Percentiles rank a stretch among this genome's conserved stretches.
These are phyloP conservation scores for Butyriboletus loyo DNA, from an alignment of 768 basidiomycete species.

Conservation along the genomic window DNA sequence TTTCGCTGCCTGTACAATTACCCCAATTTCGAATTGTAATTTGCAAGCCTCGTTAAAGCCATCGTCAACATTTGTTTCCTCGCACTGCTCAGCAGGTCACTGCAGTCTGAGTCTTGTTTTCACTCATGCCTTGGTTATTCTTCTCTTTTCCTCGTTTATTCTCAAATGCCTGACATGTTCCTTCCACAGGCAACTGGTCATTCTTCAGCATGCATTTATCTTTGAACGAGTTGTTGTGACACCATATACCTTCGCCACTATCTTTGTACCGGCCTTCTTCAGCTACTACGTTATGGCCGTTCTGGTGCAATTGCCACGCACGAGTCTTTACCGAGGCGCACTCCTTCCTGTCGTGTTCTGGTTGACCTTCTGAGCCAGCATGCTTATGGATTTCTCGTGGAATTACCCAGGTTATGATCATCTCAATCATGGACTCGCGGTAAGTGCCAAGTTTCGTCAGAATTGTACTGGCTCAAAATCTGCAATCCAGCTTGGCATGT, in stretches of 20 bases:
- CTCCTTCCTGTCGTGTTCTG: slow-evolving; percentile 50
- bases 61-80: neutral
- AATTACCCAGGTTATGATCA: slow-evolving; percentile 7
- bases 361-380: slow-evolving; percentile 38
- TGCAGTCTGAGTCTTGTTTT: neutral
- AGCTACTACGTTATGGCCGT: slow-evolving; percentile 52
- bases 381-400: slow-evolving; percentile 25
- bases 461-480: neutral
- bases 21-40: too few species aligned
- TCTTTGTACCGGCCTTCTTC: slow-evolving; percentile 41
- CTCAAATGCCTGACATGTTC: neutral
- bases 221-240: slow-evolving; percentile 20
- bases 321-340: slow-evolving; percentile 41
- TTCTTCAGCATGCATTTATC: slow-evolving; percentile 13
- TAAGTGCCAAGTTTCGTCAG: slow-evolving; percentile 5
- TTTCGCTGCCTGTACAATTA: too few species aligned
- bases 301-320: slow-evolving; percentile 48
- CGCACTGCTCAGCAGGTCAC: neutral
- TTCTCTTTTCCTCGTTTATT: neutral
- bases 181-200: slow-evolving; percentile 3
- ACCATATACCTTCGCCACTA: slow-evolving; percentile 31
- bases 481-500: slow-evolving; percentile 21
- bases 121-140: slow-evolving; percentile 16
- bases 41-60: too few species aligned
- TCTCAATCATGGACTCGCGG: slow-evolving; percentile 24